Conservation (phyloP, 2,329 filamentous ascomycete species). For the Aspergillus ochraceus region DNA sequence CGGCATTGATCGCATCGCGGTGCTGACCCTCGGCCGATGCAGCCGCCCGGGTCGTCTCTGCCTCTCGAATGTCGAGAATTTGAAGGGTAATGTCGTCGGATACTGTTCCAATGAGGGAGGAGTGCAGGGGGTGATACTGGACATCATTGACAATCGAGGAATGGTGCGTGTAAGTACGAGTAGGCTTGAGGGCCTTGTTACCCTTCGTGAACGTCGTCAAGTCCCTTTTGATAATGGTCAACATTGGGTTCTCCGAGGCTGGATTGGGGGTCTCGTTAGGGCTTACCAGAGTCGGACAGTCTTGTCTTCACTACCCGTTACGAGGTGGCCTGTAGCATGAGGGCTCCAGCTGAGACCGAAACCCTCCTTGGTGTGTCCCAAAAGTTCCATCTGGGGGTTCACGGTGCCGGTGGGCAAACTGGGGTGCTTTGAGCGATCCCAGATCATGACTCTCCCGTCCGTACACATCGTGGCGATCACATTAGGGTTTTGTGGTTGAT, state of each 20-base stretch:
- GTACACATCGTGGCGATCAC: constrained; percentile 91
- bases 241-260: not conserved
- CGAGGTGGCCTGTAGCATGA: constrained; percentile 75
- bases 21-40: constrained; percentile 73
- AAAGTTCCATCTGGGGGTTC: constrained; percentile 79
- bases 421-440: constrained; percentile 93
- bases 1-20: constrained; percentile 88
- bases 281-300: constrained; percentile 86
- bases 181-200: constrained; percentile 69
- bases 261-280: not conserved
- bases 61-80: constrained; percentile 79
- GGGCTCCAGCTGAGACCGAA: constrained; percentile 94
- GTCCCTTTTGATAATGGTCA: constrained; percentile 55
- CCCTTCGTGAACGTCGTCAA: constrained; percentile 71
- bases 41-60: constrained; percentile 65
- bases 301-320: constrained; percentile 86
- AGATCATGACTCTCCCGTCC: constrained; percentile 85
- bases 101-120: constrained; percentile 83
- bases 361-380: constrained; percentile 84
- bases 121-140: constrained; percentile 86
- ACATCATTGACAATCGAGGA: constrained; percentile 93
- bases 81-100: constrained; percentile 94
- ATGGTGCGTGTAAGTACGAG: constrained; percentile 81
- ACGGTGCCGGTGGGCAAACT: constrained; percentile 71
- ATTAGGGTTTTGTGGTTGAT: constrained; percentile 96